These are phyloP conservation scores for Metahyphopichia silvanorum DNA, from an alignment of 805 yeast genomes.

Conservation along the genomic window DNA sequence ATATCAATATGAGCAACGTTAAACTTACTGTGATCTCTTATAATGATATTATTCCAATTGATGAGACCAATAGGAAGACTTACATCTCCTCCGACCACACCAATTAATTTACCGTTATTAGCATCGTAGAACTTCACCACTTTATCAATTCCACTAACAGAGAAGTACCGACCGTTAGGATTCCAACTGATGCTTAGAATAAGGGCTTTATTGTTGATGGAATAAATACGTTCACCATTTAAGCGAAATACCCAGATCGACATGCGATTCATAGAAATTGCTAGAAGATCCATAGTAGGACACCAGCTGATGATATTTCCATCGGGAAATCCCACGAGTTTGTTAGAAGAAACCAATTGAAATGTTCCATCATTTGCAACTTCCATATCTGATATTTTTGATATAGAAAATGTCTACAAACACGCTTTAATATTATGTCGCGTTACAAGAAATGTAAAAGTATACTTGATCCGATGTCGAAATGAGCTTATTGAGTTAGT, in stretches of 20 bases:
- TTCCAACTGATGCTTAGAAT: constrained; percentile 30
- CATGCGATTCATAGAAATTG: constrained; percentile 47
- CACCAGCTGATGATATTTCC: constrained; percentile 44
- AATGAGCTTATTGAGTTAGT: no score
- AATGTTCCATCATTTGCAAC: no score
- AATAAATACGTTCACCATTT: constrained; percentile 53
- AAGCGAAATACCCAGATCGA: constrained; percentile 52
- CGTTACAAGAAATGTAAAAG: no score
- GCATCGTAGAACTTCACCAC: constrained; percentile 43
- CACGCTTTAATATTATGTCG: no score
- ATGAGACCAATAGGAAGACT: constrained; percentile 11
- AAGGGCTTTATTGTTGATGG: constrained; percentile 34
- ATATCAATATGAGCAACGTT: constrained; percentile 25
- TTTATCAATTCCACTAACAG: constrained; percentile 43
- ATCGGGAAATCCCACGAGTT: constrained; percentile 27
- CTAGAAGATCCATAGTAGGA: constrained; percentile 52
- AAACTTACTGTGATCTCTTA: constrained; percentile 5
- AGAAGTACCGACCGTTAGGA: constrained; percentile 38
- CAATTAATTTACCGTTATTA: constrained; percentile 41
- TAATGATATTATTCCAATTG: constrained; percentile 9
- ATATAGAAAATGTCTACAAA: no score
- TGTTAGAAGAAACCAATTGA: constrained; percentile 4
- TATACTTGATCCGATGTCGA: no score
- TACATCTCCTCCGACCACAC: constrained; percentile 13
- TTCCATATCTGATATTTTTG: no score